Conservation (phyloP, 1,284 basidiomycete species). For the Mrakiaceae sp. region DNA sequence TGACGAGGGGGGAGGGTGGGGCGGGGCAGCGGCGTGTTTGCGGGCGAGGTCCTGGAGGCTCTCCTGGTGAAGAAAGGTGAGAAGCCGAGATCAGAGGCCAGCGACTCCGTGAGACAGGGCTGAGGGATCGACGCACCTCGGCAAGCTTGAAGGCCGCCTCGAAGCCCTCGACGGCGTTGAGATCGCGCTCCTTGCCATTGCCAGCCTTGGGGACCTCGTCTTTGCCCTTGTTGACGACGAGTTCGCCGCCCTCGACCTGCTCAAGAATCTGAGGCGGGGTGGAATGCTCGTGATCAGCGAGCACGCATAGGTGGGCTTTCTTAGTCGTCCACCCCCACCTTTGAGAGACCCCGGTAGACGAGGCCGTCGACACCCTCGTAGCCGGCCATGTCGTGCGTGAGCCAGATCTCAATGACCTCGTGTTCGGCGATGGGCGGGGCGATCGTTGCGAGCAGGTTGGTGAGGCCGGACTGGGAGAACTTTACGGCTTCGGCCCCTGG, state of each 20-base stretch:
- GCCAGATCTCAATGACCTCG: constrained; percentile 90
- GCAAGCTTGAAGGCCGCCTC: constrained; percentile 70
- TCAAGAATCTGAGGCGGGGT: constrained; percentile 59
- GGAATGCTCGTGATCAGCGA: too few species aligned
- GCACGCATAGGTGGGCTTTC: not conserved
- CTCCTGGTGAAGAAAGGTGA: constrained; percentile 41
- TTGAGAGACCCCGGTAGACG: constrained; percentile 73
- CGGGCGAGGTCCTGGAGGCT: constrained; percentile 55
- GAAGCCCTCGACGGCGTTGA: constrained; percentile 74
- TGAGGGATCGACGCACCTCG: constrained; percentile 41
- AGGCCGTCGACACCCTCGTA: constrained; percentile 93
- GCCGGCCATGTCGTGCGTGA: constrained; percentile 91
- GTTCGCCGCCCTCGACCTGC: constrained; percentile 84
- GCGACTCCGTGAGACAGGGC: not conserved
- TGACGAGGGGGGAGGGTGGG: not conserved
- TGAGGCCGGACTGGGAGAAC: constrained; percentile 72
- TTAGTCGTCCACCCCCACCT: constrained; percentile 42
- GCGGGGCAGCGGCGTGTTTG: not conserved
- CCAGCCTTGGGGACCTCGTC: constrained; percentile 42
- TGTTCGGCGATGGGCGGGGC: constrained; percentile 97
- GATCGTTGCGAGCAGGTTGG: constrained; percentile 86
- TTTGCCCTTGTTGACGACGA: constrained; percentile 74
- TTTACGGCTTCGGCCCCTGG: constrained; percentile 75
- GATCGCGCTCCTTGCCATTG: constrained; percentile 43
- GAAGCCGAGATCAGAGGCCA: not conserved